Evolutionary conservation across 148 eudicot genomes (phyloP), one percentile per base, ranked within the genome.

Genomic region (Cornus kousa): DNA sequence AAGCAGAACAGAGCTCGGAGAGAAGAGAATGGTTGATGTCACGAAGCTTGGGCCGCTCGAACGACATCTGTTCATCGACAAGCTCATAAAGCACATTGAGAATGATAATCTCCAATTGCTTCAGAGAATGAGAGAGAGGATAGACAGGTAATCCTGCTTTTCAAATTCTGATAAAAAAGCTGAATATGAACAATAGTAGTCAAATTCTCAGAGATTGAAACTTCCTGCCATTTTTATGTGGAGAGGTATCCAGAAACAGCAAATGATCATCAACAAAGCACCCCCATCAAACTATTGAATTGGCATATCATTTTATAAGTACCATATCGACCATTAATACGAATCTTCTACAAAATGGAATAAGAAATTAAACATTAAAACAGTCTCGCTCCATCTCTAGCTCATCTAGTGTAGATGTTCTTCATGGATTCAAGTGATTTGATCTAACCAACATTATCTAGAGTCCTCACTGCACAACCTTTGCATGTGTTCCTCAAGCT

Each of bases 21-120:
- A 77, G 70, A 82, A 71, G 57, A 60, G 71, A 74, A 60, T 80
- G 80, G 37, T 17, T 35, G 83, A 83, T 80, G 80, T 83, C 31
- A 77, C 83, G 23, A 81, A 81, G 71, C 80, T 81, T 22, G 53
- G 37, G 48, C 67, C 80, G 4, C 43, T 24, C 53, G 83, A 81
- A 68, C 69, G 71, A 23, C 83, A 72, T 48, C 43, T 81, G 20
- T 81, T 81, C 32, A 72, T 81, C 19, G 83, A 76, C 65, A 81
- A 81, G 72, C 75, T 81, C 67, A 81, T 81, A 13, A 81, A 72
- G 60, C 75, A 81, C 68, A 65, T 76, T 9, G 80, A 81, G 59
- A 50, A 76, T 16, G 83, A 76, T 55, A 77, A 81, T 39, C 76
- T 72, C 39, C 65, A 37, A 9, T 65, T 81, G 53, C 46, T 81